These are phyloP conservation scores for Solanum aculeatissimum DNA, from an alignment of 305 asterid genomes.

Conservation along the genomic window DNA sequence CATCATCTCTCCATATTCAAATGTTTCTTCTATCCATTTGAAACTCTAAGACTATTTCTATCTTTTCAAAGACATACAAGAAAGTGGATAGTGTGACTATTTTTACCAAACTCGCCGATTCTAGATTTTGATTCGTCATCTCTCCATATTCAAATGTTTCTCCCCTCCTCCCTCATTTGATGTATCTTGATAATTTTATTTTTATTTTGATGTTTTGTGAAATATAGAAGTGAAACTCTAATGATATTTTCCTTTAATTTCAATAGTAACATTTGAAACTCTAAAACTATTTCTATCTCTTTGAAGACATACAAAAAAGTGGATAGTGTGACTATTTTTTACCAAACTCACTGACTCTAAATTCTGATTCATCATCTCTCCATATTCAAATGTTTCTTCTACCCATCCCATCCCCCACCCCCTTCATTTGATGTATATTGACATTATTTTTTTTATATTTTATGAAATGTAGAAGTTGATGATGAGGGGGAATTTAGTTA, in stretches of 20 bases:
- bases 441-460: background rate
- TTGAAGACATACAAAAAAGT: no score
- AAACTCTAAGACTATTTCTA: no score
- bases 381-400: background rate
- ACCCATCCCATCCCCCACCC: no score
- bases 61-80: background rate
- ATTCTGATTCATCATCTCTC: background rate
- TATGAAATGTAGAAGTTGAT: slow-evolving; percentile 23
- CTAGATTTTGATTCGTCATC: background rate
- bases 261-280: background rate
- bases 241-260: background rate
- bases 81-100: no score
- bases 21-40: background rate
- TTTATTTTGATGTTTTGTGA: no score
- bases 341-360: background rate
- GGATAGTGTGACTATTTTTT: background rate
- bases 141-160: background rate
- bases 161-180: background rate
- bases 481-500: slow-evolving; percentile 39
- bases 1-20: background rate
- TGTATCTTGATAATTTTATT: no score
- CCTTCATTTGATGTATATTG: background rate
- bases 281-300: background rate
- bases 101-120: background rate
- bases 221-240: background rate